Evolutionary conservation across 2,329 filamentous ascomycete genomes (phyloP).

Genomic region (Coniochaeta hoffmannii): DNA sequence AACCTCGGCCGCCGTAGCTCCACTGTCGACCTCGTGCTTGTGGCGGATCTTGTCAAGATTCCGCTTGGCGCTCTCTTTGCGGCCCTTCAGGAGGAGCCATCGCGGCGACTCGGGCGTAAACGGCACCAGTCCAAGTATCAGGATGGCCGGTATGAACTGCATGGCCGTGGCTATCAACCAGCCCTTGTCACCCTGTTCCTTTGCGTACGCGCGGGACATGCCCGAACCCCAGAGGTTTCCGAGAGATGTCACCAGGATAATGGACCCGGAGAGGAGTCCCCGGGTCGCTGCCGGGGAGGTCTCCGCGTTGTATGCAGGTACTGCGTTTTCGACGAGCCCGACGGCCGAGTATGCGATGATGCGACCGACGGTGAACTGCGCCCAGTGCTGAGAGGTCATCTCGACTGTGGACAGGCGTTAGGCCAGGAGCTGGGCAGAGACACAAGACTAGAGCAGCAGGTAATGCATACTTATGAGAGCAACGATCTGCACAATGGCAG

Average conservation of each 20-base stretch:
- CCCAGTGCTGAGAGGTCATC: constrained; percentile 10
- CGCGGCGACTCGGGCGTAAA: constrained; percentile 11
- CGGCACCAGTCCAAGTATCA: constrained; percentile 18
- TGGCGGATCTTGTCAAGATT: constrained; percentile 7
- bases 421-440: neutral
- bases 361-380: constrained; percentile 12
- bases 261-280: constrained; percentile 7
- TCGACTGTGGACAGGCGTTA: constrained; percentile 4
- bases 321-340: constrained; percentile 9
- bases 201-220: constrained; percentile 17
- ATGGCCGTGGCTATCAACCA: constrained; percentile 29
- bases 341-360: constrained; percentile 22
- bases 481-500: constrained; percentile 8
- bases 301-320: constrained; percentile 10
- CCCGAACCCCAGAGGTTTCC: constrained; percentile 13
- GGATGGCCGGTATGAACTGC: constrained; percentile 25
- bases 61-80: constrained; percentile 1
- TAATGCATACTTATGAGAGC: constrained; percentile 6
- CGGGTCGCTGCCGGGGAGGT: constrained; percentile 7
- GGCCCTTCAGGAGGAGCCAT: constrained; percentile 14
- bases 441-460: neutral
- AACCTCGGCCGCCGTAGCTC: constrained; percentile 7
- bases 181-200: constrained; percentile 15
- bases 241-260: constrained; percentile 8
- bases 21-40: constrained; percentile 26